Evolutionary conservation across 2,329 filamentous ascomycete genomes (phyloP), one percentile per base, ranked within the genome.

Genomic region (Phaeosphaeriaceae sp.): DNA sequence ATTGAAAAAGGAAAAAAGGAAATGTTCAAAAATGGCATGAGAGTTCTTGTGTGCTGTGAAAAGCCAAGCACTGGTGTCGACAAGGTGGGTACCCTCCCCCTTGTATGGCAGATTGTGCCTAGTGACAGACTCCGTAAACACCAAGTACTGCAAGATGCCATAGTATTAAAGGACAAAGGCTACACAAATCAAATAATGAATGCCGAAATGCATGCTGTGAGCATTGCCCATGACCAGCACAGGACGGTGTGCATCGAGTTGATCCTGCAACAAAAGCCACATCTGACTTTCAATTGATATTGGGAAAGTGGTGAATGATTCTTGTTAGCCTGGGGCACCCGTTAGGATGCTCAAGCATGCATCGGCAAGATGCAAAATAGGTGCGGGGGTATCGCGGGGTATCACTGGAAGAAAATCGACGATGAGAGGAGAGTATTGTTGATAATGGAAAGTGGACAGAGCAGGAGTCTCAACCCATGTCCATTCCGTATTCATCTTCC

Each of bases 401-500:
- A 70, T 70, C 67, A 66, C 64, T 51, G 58, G 48, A 54, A 60
- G 55, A 56, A 66, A 67, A 63, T 52, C 37, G 60, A 55, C 50
- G 48, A 58, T 44, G 50, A 55, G 46, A 52, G 51, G 46, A 40
- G 38, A 52, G 46, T 54, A 46, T 26, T 26, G 23, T 26, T 26
- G 37, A 40, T 47, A 45, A 52, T 42, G 46, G 46, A 50, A 52
- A 54, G 29, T 32, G 21, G 33, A 46, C 34, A 48, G 21, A 39
- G 28, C 17, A 28, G 23, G 34, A 42, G 41, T 40, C 42, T 70
- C 61, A 73, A 46, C 63, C 63, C 68, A 73, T 70, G 59, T 94
- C 90, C 89, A 96, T 95, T 67, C 85, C 86, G 67, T 68, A 96
- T 76, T 96, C 92, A 63, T 97, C 92, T 75, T 97, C 92, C 72